Conservation (phyloP, 331 rosid genomes). For the Malus hybrid region DNA sequence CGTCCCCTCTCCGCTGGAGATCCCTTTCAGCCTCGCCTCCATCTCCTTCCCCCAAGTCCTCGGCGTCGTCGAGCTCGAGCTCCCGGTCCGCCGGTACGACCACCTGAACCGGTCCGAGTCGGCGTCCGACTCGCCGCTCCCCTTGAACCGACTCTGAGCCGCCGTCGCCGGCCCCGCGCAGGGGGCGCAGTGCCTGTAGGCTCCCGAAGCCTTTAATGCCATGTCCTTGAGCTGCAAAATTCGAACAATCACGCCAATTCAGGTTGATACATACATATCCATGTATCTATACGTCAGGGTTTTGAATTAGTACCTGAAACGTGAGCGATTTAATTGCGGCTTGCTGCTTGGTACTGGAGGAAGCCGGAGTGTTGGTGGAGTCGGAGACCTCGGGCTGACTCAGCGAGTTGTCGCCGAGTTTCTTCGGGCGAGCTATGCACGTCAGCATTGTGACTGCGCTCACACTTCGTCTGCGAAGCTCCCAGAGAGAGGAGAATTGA, state of each 20-base stretch:
- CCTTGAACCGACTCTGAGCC: slow-evolving; percentile 30
- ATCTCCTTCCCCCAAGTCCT: slow-evolving; percentile 88
- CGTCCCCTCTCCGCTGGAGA: slow-evolving; percentile 92
- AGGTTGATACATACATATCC: background rate
- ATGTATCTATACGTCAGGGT: background rate
- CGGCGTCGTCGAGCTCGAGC: slow-evolving; percentile 72
- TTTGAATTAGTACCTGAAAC: slow-evolving; percentile 38
- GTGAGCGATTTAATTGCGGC: slow-evolving; percentile 57
- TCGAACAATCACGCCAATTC: background rate
- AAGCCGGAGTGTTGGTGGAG: slow-evolving; percentile 25
- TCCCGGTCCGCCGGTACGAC: slow-evolving; percentile 75
- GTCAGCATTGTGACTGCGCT: slow-evolving; percentile 46
- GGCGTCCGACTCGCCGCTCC: slow-evolving; percentile 50
- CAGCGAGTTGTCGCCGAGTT: slow-evolving; percentile 49
- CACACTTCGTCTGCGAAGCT: background rate
- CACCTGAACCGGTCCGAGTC: slow-evolving; percentile 73
- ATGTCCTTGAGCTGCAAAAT: slow-evolving; percentile 55
- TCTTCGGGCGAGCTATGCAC: slow-evolving; percentile 76
- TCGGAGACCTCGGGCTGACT: slow-evolving; percentile 52
- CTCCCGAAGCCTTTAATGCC: slow-evolving; percentile 83
- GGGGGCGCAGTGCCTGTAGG: slow-evolving; percentile 57
- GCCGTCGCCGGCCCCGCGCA: slow-evolving; percentile 53
- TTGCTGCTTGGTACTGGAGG: slow-evolving; percentile 37
- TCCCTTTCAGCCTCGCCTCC: slow-evolving; percentile 91
- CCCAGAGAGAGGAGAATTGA: background rate